These are phyloP conservation scores for Russula vinacea DNA, from an alignment of 768 basidiomycete genomes.

Conservation along the genomic window DNA sequence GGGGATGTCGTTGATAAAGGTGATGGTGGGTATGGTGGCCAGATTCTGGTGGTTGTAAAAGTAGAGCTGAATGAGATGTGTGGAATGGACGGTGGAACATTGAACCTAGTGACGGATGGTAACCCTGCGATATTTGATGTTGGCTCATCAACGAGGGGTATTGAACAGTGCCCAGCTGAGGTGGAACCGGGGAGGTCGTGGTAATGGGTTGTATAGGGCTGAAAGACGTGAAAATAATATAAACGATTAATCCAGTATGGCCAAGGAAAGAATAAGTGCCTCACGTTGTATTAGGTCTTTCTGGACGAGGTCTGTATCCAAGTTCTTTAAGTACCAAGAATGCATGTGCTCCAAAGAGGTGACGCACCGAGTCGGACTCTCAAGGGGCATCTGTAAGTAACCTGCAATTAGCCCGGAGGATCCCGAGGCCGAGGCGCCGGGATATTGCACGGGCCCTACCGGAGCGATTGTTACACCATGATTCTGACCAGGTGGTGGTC, in stretches of 20 bases:
- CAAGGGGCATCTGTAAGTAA: constrained; percentile 50
- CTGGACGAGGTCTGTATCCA: constrained; percentile 42
- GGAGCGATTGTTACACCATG: constrained; percentile 36
- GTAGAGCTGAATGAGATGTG: constrained; percentile 25
- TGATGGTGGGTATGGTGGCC: constrained; percentile 29
- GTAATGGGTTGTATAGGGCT: constrained; percentile 49
- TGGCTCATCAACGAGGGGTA: constrained; percentile 76
- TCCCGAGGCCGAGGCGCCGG: constrained; percentile 6
- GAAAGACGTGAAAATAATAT: constrained; percentile 4
- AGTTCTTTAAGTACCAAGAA: constrained; percentile 46
- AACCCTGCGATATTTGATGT: constrained; percentile 76
- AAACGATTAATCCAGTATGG: neutral
- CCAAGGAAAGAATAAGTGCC: constrained; percentile 17
- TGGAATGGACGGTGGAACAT: constrained; percentile 50
- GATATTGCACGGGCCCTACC: constrained; percentile 27
- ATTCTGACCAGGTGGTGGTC: constrained; percentile 36
- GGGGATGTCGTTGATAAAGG: constrained; percentile 26
- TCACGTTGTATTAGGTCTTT: constrained; percentile 29
- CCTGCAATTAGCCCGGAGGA: constrained; percentile 14
- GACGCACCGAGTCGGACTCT: constrained; percentile 49
- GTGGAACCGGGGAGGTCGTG: constrained; percentile 66
- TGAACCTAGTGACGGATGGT: constrained; percentile 70
- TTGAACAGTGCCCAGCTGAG: constrained; percentile 45
- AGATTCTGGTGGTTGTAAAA: constrained; percentile 28
- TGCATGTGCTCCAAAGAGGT: constrained; percentile 1